Percentiles rank a stretch among this genome's conserved stretches.
These are phyloP conservation scores for Monosporascus cannonballus DNA, from an alignment of 2,329 filamentous ascomycete genomes.

Conservation along the genomic window DNA sequence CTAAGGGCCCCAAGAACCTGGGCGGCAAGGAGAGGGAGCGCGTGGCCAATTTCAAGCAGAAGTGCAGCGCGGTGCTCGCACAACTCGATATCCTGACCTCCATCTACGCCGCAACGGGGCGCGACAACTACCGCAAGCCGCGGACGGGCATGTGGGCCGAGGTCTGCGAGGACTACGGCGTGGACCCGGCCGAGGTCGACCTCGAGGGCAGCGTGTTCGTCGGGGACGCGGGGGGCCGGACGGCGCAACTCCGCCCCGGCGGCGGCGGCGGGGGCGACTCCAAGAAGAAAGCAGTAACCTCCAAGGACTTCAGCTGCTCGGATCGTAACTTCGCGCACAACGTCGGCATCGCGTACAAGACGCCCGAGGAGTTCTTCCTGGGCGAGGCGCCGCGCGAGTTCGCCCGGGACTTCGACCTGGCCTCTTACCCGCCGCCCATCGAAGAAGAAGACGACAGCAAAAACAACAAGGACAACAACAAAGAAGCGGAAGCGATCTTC, in stretches of 20 bases:
- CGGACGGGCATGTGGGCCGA: slow-evolving; percentile 81
- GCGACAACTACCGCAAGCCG: slow-evolving; percentile 82
- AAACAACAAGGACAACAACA: slow-evolving; percentile 14
- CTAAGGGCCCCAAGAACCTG: slow-evolving; percentile 51
- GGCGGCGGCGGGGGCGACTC: slow-evolving; percentile 38
- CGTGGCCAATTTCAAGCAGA: slow-evolving; percentile 75
- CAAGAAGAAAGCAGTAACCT: slow-evolving; percentile 12
- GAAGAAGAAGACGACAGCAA: slow-evolving; percentile 8
- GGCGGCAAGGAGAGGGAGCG: slow-evolving; percentile 45
- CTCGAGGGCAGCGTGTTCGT: slow-evolving; percentile 72
- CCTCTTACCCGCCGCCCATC: slow-evolving; percentile 40
- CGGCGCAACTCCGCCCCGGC: slow-evolving; percentile 34
- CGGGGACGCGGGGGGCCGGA: slow-evolving; percentile 72
- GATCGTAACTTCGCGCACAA: slow-evolving; percentile 81
- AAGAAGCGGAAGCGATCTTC: slow-evolving; percentile 33
- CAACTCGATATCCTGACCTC: slow-evolving; percentile 70
- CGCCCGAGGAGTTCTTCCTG: slow-evolving; percentile 90
- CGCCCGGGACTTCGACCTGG: slow-evolving; percentile 64
- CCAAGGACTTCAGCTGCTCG: slow-evolving; percentile 60
- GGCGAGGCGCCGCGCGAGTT: slow-evolving; percentile 60
- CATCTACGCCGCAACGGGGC: slow-evolving; percentile 79
- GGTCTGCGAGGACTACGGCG: slow-evolving; percentile 51
- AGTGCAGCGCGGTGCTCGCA: slow-evolving; percentile 62
- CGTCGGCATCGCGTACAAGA: slow-evolving; percentile 70
- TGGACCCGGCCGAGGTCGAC: slow-evolving; percentile 58